A percentile compares a stretch with the other conserved stretches of the same genome.
Evolutionary conservation across 495 filamentous ascomycete genomes (phyloP).

Genomic region (Podospora appendiculata): DNA sequence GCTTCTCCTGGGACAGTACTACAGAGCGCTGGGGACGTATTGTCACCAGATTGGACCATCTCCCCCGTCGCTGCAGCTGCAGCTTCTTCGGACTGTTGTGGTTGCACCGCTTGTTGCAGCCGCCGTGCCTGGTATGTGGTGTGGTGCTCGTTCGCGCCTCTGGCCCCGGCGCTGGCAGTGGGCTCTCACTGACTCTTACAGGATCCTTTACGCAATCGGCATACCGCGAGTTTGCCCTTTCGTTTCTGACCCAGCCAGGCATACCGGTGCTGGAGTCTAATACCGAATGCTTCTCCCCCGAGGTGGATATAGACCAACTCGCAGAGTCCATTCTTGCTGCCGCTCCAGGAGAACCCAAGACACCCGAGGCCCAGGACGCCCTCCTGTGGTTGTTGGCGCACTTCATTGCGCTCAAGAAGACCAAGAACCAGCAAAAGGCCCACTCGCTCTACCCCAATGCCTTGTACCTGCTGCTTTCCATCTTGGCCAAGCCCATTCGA

Average conservation of each 20-base stretch:
- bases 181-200: neutral
- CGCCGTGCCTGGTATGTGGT: slow-evolving; percentile 12
- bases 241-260: slow-evolving; percentile 26
- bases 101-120: slow-evolving; percentile 11
- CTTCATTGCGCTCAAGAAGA: slow-evolving; percentile 65
- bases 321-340: slow-evolving; percentile 12
- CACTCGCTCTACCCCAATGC: slow-evolving; percentile 13
- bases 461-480: slow-evolving; percentile 18
- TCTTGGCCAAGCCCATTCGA: slow-evolving; percentile 17
- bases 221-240: slow-evolving; percentile 31
- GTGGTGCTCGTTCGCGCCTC: no score
- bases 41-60: slow-evolving; percentile 11
- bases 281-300: slow-evolving; percentile 8
- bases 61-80: neutral
- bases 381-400: slow-evolving; percentile 74
- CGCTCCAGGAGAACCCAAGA: slow-evolving; percentile 5
- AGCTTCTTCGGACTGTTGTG: slow-evolving; percentile 8
- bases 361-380: slow-evolving; percentile 15
- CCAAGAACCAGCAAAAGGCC: slow-evolving; percentile 17
- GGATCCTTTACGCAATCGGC: slow-evolving; percentile 10
- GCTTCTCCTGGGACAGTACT: slow-evolving; percentile 10
- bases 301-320: slow-evolving; percentile 19
- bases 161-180: no score
- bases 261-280: slow-evolving; percentile 13
- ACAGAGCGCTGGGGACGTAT: slow-evolving; percentile 15